These are phyloP conservation scores for Wallacemonas collosoma DNA, from an alignment of 208 protist genomes.

Conservation along the genomic window DNA sequence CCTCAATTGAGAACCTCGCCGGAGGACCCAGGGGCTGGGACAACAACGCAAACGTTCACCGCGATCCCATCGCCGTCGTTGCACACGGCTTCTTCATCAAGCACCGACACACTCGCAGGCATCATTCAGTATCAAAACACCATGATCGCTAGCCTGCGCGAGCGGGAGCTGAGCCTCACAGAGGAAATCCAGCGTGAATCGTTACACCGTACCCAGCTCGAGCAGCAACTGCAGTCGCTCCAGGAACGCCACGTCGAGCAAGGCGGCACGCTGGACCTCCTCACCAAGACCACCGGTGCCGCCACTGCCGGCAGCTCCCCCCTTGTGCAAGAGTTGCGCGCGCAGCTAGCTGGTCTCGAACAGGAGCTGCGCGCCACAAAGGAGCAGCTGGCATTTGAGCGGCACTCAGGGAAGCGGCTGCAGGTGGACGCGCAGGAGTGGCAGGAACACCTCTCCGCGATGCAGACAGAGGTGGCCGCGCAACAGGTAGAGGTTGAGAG, in stretches of 20 bases:
- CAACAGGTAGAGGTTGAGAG: conserved; percentile 69
- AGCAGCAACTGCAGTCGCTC: conserved; percentile 50
- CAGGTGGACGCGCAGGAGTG: conserved; percentile 64
- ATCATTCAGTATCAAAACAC: conserved; percentile 74
- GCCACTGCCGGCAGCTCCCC: conserved; percentile 28
- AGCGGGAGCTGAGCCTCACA: conserved; percentile 67
- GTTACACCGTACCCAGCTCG: conserved; percentile 32
- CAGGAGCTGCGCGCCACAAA: conserved; percentile 55
- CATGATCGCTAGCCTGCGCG: conserved; percentile 78
- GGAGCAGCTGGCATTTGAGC: conserved; percentile 61
- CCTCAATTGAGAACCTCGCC: neutral
- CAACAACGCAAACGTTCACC: neutral
- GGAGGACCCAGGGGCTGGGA: neutral
- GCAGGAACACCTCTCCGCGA: conserved; percentile 53
- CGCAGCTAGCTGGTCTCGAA: conserved; percentile 53
- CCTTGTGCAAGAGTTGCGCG: conserved; percentile 66
- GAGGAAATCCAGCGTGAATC: conserved; percentile 59
- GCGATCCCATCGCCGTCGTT: neutral
- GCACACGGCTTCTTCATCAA: neutral
- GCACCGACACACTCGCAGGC: conserved; percentile 40
- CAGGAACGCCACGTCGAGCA: conserved; percentile 56
- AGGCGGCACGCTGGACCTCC: conserved; percentile 48
- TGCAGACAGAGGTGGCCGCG: conserved; percentile 52
- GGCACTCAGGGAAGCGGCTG: conserved; percentile 36
- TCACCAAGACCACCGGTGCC: conserved; percentile 36